Conservation (phyloP, 345 rosid species). For the Pugionium cornutum region DNA sequence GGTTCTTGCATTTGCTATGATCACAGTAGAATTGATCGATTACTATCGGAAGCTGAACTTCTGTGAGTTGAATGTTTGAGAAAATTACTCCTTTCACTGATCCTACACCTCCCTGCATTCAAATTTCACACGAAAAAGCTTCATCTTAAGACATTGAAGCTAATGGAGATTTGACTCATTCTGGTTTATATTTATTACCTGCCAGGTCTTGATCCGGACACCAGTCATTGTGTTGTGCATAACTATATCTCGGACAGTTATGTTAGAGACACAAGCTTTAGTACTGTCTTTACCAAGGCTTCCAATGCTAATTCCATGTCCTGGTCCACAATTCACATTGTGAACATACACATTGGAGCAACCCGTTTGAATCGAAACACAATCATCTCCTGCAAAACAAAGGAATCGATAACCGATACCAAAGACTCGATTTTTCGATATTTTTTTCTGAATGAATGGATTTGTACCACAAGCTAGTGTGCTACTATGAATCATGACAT, state of each 20-base stretch:
- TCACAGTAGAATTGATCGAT: conserved; percentile 95
- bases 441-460: not conserved
- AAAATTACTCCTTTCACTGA: conserved; percentile 83
- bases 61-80: conserved; percentile 89
- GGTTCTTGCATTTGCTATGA: conserved; percentile 68
- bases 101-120: conserved; percentile 84
- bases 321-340: conserved; percentile 66
- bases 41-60: conserved; percentile 86
- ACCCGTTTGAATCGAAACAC: conserved; percentile 89
- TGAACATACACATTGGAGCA: conserved; percentile 82
- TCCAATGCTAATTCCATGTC: conserved; percentile 97
- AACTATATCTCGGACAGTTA: conserved; percentile 73
- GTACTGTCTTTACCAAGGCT: conserved; percentile 78
- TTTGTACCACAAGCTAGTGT: conserved; percentile 79
- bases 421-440: not conserved
- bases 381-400: conserved; percentile 82
- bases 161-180: not conserved
- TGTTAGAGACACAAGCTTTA: conserved; percentile 93
- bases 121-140: not conserved
- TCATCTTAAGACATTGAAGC: not conserved
- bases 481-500: conserved; percentile 70
- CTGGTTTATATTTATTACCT: conserved; percentile 52
- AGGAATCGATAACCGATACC: conserved; percentile 1
- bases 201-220: conserved; percentile 97
- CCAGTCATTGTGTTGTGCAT: conserved; percentile 90